A percentile compares a stretch with the other conserved stretches of the same genome.
phyloP scores from a whole-genome alignment of 2,329 filamentous ascomycete species.

The Fusarium annulatum region DNA sequence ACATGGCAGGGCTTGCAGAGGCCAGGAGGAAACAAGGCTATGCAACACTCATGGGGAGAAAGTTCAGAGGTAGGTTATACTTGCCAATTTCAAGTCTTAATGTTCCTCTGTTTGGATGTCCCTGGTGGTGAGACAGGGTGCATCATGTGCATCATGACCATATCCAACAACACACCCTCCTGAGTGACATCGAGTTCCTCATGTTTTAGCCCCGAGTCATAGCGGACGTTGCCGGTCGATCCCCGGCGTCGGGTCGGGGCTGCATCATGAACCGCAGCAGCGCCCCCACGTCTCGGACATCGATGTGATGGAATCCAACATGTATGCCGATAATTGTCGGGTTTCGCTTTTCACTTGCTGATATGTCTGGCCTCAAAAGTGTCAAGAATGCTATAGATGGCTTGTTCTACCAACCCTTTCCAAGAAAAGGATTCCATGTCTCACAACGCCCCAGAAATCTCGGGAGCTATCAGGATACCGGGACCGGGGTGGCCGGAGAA shows the following conservation, averaged over 20 bases:
- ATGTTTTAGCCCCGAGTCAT: slow-evolving; percentile 14
- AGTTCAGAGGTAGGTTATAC: not conserved
- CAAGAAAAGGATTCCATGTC: slow-evolving; percentile 20
- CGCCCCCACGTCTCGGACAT: not conserved
- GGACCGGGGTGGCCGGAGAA: slow-evolving; percentile 24
- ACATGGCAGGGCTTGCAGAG: not conserved
- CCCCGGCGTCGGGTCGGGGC: slow-evolving; percentile 2
- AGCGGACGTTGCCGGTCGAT: slow-evolving; percentile 30
- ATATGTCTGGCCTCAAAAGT: slow-evolving; percentile 1
- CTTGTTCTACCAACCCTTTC: slow-evolving; percentile 2
- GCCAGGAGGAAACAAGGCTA: not conserved
- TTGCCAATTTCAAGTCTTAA: not conserved
- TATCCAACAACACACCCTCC: not conserved
- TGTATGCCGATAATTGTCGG: slow-evolving; percentile 8
- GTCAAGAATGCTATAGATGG: not conserved
- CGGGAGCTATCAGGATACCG: not conserved
- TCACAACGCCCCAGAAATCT: slow-evolving; percentile 22
- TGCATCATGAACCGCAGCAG: not conserved
- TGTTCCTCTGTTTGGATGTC: not conserved
- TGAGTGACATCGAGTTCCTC: not conserved
- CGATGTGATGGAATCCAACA: not conserved
- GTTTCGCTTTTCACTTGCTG: slow-evolving; percentile 8
- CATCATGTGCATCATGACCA: not conserved
- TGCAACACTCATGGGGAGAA: not conserved
- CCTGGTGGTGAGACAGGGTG: not conserved